Evolutionary conservation across 192 early-diverging fungal genomes (phyloP), one percentile per base, ranked within the genome.

Genomic region (Coemansia asiatica): DNA sequence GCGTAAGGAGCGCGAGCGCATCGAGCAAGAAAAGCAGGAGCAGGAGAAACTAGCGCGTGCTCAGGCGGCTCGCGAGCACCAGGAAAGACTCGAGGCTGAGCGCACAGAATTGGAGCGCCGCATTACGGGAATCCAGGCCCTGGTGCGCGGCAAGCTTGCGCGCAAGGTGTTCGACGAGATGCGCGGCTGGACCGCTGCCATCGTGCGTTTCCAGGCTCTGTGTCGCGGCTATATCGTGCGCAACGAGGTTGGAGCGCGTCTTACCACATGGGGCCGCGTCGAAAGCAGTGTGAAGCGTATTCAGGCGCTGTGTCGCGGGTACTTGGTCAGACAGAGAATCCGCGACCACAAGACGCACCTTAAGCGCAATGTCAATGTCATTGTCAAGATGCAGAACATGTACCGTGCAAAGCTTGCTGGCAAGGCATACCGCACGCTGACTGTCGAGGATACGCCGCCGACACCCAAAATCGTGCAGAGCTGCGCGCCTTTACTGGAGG

Each of bases 401-500:
- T 91, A 86, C 62, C 82, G 86, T 13, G 87, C 86, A 27, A 89
- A 89, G 71, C 81, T 79, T 23, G 88, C 85, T 0, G 82, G 84
- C 57, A 87, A 88, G 61, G 88, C 87, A 7, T 91, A 91, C 68
- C 79, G 85, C 27, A 88, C 85, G 35, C 71, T 91, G 76, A 89
- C 86, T 0, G 82, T 87, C 1, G 90, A 88, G 61, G 84, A 85
- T 61, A 96, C 90, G 62, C 93, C 95, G 27, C 85, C 94, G 0
- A 82, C 94, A 22, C 86, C 88, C 7, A 89, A 88, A 2, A 79
- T 99, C 18, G 92, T 94, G 59, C 89, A 85, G 19, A 80, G 86
- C 60, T 98, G 95, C 65, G 81, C 94, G 27, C 88, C 95, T 63
- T 76, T 98, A 50, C 85, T 98, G 50, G 93, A 96, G 57, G 91